These are phyloP conservation scores for Smallanthus sonchifolius DNA, from an alignment of 129 eudicot genomes.

Conservation along the genomic window DNA sequence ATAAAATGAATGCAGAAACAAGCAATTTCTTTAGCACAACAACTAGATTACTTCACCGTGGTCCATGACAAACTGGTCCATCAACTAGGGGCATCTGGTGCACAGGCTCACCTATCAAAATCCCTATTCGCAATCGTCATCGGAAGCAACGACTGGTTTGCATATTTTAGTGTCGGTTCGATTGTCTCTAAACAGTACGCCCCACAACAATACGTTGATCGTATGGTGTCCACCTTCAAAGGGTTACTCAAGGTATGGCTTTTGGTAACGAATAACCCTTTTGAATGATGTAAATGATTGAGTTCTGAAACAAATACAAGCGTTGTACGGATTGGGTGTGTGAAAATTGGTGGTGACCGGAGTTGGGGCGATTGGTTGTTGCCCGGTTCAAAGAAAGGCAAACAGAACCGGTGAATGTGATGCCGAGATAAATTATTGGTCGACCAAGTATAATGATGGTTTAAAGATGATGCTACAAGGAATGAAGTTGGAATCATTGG, in stretches of 20 bases:
- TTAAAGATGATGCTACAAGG: conserved; percentile 33
- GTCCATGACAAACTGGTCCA: conserved; percentile 41
- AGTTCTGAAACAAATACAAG: conserved; percentile 15
- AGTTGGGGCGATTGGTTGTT: conserved; percentile 61
- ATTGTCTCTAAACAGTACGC: conserved; percentile 12
- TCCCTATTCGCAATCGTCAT: conserved; percentile 53
- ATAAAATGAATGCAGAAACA: conserved; percentile 25
- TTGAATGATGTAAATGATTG: not conserved
- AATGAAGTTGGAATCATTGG: conserved; percentile 40
- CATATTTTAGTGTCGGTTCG: conserved; percentile 37
- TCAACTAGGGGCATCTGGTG: conserved; percentile 37
- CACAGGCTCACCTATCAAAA: conserved; percentile 45
- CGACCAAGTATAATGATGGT: conserved; percentile 55
- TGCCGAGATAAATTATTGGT: conserved; percentile 46
- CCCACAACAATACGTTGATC: conserved; percentile 54
- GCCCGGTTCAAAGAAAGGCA: conserved; percentile 48
- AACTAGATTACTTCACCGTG: conserved; percentile 40
- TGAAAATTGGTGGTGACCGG: conserved; percentile 54
- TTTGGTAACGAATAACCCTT: not conserved
- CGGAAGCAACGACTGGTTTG: conserved; percentile 73
- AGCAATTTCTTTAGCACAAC: conserved; percentile 43
- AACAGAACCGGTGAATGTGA: conserved; percentile 48
- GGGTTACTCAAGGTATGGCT: conserved; percentile 49
- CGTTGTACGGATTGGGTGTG: conserved; percentile 50
- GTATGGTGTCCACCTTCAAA: conserved; percentile 46